Percentiles rank a stretch among this genome's conserved stretches.
Conservation (phyloP, 2,329 filamentous ascomycete genomes). For the Ilyonectria destructans region DNA sequence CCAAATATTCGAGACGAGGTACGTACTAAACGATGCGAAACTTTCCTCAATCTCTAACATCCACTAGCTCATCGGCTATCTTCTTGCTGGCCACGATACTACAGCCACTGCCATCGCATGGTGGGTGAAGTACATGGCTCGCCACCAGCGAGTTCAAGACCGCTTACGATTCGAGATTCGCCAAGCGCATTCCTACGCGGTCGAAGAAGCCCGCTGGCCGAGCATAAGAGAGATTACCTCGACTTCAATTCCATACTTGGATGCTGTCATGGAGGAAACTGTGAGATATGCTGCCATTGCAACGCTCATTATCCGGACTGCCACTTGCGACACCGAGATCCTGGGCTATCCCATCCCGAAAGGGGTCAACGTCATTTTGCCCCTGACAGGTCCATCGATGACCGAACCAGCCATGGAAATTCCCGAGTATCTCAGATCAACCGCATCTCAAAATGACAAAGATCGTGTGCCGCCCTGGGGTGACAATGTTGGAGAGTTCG, state of each 20-base stretch:
- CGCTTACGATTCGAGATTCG: conserved; percentile 48
- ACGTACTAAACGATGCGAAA: not conserved
- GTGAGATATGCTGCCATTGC: conserved; percentile 53
- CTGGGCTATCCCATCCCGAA: conserved; percentile 54
- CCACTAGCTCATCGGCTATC: conserved; percentile 47
- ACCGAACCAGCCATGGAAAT: conserved; percentile 48
- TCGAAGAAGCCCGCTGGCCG: conserved; percentile 46
- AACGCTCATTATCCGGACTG: conserved; percentile 50
- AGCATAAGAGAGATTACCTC: conserved; percentile 50
- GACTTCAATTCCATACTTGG: conserved; percentile 54
- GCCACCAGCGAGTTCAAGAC: conserved; percentile 42
- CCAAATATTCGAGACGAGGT: conserved; percentile 56
- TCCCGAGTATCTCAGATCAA: conserved; percentile 49
- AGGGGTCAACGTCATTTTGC: conserved; percentile 53
- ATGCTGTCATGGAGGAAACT: conserved; percentile 57
- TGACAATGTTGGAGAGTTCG: conserved; percentile 51
- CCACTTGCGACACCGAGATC: conserved; percentile 53
- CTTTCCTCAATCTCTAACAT: conserved; percentile 3
- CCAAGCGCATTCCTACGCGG: conserved; percentile 42
- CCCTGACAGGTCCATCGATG: conserved; percentile 50
- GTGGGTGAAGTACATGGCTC: conserved; percentile 50
- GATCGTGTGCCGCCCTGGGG: conserved; percentile 52
- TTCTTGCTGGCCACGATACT: conserved; percentile 52
- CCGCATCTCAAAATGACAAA: conserved; percentile 44
- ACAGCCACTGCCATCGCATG: conserved; percentile 49